Conservation (phyloP, 441 rosid species). For the Cnidoscolus chayamansa region DNA sequence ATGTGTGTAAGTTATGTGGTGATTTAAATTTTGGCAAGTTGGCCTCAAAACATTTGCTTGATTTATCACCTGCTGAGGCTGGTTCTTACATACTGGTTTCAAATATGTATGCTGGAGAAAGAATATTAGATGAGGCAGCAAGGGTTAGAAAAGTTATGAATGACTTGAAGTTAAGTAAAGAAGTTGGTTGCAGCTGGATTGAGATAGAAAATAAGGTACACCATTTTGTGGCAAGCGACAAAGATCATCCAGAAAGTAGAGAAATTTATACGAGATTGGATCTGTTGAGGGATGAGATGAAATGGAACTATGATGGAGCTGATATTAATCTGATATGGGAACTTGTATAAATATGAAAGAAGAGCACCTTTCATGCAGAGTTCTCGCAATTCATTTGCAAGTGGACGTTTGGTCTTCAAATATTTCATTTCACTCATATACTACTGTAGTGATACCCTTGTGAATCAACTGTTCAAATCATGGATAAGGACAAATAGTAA, state of each 20-base stretch:
- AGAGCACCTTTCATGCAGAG: background rate
- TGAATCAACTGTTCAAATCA: background rate
- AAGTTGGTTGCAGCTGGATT: conserved; percentile 64
- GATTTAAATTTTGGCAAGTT: conserved; percentile 48
- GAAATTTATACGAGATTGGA: conserved; percentile 35
- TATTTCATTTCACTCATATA: background rate
- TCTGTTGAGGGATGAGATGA: conserved; percentile 29
- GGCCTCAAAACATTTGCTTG: conserved; percentile 42
- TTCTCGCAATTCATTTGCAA: background rate
- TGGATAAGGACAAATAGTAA: background rate
- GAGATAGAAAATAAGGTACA: conserved; percentile 45
- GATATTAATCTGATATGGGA: conserved; percentile 14
- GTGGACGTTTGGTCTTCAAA: background rate
- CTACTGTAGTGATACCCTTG: background rate
- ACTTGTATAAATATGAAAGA: conserved; percentile 1
- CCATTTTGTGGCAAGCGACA: conserved; percentile 52
- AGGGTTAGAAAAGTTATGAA: conserved; percentile 53
- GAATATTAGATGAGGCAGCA: conserved; percentile 41
- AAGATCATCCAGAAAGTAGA: conserved; percentile 41
- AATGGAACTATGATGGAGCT: conserved; percentile 2
- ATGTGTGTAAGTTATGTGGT: conserved; percentile 61
- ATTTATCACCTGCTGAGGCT: conserved; percentile 40
- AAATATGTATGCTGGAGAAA: conserved; percentile 47
- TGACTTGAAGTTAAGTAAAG: conserved; percentile 44
- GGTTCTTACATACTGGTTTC: conserved; percentile 57